Base-by-base conservation (phyloP, 495 filamentous ascomycete genomes). In the Rusavskia elegans region DNA sequence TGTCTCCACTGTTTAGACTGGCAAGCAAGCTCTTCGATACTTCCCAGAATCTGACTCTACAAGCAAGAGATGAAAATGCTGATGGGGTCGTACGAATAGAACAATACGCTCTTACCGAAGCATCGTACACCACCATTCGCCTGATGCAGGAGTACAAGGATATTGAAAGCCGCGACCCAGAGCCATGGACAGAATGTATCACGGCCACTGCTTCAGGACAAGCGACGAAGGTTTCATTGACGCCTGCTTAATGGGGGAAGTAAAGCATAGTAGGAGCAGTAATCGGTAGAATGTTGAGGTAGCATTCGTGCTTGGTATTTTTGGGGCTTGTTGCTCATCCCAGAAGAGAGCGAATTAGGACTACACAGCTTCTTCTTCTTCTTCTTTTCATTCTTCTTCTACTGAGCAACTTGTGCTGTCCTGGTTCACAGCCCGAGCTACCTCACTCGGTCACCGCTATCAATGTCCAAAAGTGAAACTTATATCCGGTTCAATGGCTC, bases 31-130 rank as follows among this genome's bases (percentile, higher is more conserved):
- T 25, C 36, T 30, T 20, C 30, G 5, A 19, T 19, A 40, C 38
- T 16, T 5, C 11, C 14, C 39, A 9, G 39, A 8, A 14, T 23
- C 21, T 27, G 11, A 30, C 14, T 3, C 3, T 4, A 10, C 1
- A 2, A 7, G n/a, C 1, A 25, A 14, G 14, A 20, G 6, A 42
- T 6, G 35, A 0, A 10, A 49, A 23, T 29, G 50, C 19, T 23
- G 9, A 41, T 6, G 25, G n/a, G 0, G 14, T 44, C 21, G 51
- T 20, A 16, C 10, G 0, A 36, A 42, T 45, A 79, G 75, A 81
- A 55, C 78, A 81, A 75, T 78, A 77, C 49, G 87, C 87, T n/a
- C 73, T 93, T 21, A 87, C 86, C 1, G 86, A 90, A 71, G 85
- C 85, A 49, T 77, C 73, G 14, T 92, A 87, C 58, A 82, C 83